Percentiles rank a stretch among this genome's conserved stretches.
phyloP scores from a whole-genome alignment of 768 basidiomycete species.

The Mycena floridula region DNA sequence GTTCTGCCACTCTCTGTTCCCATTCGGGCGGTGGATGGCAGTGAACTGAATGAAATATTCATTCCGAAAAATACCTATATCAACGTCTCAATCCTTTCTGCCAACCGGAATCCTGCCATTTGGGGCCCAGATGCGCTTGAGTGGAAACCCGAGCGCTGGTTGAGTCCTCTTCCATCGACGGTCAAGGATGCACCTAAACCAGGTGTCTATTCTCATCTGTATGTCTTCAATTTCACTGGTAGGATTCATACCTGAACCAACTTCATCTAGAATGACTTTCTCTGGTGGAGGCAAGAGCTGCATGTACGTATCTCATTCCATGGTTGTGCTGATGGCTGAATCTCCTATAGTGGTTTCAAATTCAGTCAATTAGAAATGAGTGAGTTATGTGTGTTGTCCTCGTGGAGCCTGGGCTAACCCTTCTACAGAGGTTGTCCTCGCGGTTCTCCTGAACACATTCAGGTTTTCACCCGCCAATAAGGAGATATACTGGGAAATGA shows the following conservation, averaged over 20 bases:
- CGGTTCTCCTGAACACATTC: not conserved
- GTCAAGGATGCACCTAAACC: constrained; percentile 25
- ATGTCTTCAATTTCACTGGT: no score
- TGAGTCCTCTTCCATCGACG: constrained; percentile 15
- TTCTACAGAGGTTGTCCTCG: not conserved
- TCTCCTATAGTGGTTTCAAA: constrained; percentile 22
- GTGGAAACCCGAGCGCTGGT: constrained; percentile 35
- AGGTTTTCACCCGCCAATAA: constrained; percentile 2
- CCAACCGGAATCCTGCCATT: constrained; percentile 24
- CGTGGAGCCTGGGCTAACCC: no score
- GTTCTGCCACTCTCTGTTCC: constrained; percentile 26
- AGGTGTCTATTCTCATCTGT: constrained; percentile 24
- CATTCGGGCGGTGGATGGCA: constrained; percentile 16
- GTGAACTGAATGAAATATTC: constrained; percentile 16
- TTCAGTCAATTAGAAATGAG: no score
- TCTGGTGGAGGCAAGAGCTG: no score
- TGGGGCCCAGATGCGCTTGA: constrained; percentile 33
- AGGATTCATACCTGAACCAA: no score
- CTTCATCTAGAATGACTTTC: no score
- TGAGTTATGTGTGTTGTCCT: constrained; percentile 13
- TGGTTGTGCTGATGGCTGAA: not conserved
- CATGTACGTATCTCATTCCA: constrained; percentile 11
- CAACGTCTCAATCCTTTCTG: constrained; percentile 22
- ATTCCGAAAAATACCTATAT: constrained; percentile 24
- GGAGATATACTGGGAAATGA: constrained; percentile 4